These are phyloP conservation scores for Oropetium thomaeum DNA, from an alignment of 176 grass and related monocot species.

Conservation along the genomic window DNA sequence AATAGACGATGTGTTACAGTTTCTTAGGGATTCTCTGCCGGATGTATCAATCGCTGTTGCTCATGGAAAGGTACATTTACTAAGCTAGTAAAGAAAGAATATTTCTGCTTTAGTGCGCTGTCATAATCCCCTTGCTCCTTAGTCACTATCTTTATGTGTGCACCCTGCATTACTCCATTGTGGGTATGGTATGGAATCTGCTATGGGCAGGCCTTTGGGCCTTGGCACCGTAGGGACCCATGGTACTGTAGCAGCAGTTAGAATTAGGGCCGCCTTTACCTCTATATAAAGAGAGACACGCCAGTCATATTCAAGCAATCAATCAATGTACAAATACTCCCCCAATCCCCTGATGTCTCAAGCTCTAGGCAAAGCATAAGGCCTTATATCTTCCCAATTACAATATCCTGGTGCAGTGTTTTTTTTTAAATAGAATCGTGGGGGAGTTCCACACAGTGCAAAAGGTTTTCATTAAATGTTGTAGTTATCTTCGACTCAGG, in stretches of 20 bases:
- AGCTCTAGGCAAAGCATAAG: no score
- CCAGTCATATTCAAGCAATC: no score
- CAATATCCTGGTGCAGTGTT: background rate
- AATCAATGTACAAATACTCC: no score
- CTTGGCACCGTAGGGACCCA: no score
- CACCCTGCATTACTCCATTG: background rate
- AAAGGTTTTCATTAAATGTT: background rate
- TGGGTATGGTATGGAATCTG: conserved; percentile 10
- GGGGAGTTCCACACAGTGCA: no score
- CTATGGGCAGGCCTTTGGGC: no score
- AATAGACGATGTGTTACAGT: conserved; percentile 75
- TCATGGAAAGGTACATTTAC: conserved; percentile 77
- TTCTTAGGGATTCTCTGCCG: conserved; percentile 62
- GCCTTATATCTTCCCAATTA: no score
- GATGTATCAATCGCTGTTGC: conserved; percentile 67
- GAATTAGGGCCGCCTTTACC: no score
- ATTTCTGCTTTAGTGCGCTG: conserved; percentile 12
- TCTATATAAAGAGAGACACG: no score
- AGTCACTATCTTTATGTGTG: background rate
- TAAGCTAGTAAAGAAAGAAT: conserved; percentile 27
- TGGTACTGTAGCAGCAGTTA: no score
- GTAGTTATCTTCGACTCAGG: background rate
- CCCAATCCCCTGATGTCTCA: no score
- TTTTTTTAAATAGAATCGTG: no score
- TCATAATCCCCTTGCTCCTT: background rate